phyloP scores from a whole-genome alignment of 163 green algal species.

The Prototheca wickerhamii region DNA sequence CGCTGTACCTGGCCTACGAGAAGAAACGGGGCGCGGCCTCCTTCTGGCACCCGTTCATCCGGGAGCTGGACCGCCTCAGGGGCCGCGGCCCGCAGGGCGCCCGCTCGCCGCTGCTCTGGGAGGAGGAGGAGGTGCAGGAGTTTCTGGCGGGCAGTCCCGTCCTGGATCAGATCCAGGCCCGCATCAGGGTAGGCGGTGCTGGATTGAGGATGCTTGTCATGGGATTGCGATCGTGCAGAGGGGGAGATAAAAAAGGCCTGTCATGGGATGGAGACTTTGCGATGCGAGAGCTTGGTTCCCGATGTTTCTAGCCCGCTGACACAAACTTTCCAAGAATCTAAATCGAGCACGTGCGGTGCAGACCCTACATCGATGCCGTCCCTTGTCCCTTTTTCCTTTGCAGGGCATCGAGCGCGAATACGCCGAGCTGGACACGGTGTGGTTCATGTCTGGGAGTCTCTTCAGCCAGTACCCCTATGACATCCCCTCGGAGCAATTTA shows the following conservation, averaged over 20 bases:
- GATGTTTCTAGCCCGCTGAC: too few relatives aligned
- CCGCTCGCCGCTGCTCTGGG: constrained; percentile 84
- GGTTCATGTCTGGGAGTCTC: constrained; percentile 71
- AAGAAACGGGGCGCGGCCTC: constrained; percentile 74
- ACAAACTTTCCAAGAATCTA: too few relatives aligned
- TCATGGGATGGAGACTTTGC: too few relatives aligned
- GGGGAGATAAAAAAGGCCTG: too few relatives aligned
- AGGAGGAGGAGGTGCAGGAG: constrained; percentile 51
- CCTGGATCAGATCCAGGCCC: constrained; percentile 49
- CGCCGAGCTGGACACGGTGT: constrained; percentile 86
- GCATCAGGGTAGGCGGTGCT: constrained; percentile 31
- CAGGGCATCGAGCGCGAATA: constrained; percentile 80
- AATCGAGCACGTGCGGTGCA: too few relatives aligned
- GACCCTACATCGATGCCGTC: neutral
- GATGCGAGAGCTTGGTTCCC: too few relatives aligned
- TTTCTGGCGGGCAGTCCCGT: constrained; percentile 69
- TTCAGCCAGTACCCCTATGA: constrained; percentile 84
- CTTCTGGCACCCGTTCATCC: constrained; percentile 77
- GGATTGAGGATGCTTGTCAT: neutral
- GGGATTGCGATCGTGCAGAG: neutral
- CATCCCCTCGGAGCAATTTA: constrained; percentile 84
- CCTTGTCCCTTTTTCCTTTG: constrained; percentile 1
- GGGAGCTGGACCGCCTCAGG: constrained; percentile 69
- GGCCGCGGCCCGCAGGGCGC: constrained; percentile 60
- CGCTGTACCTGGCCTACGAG: constrained; percentile 90